Evolutionary conservation across 2,329 filamentous ascomycete genomes (phyloP), one percentile per base, ranked within the genome.

Genomic region (Capronia americana): DNA sequence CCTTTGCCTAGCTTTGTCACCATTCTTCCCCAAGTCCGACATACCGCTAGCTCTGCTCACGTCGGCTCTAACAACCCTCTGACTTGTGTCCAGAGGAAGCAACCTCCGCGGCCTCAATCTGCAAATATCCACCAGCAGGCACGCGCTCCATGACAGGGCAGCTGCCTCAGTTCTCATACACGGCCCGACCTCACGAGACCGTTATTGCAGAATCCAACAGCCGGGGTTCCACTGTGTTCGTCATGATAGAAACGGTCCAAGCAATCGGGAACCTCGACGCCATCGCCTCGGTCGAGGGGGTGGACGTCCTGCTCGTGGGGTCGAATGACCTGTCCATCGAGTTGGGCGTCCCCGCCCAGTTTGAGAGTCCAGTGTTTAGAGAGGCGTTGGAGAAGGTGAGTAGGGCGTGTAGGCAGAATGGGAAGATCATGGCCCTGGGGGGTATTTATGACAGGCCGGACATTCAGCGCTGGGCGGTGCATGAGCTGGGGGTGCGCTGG

Each of bases 241-340:
- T 68, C 32, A 63, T 67, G 66, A 66, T 70, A 57, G 68, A 70
- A 54, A 68, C 66, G 0, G 20, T n/a, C 7, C 28, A 57, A 32
- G 66, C 54, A 6, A n/a, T 68, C 17, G 56, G 64, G 2, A 58
- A 68, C 50, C 28, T 66, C 55, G 65, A 66, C 20, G 55, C 26
- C 14, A 70, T 70, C 61, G 66, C 68, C 24, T 50, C 59, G 2
- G 54, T 68, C 17, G 46, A 51, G n/a, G 68, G 68, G 11, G 63
- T 59, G 24, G 68, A 70, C 44, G 60, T 68, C 7, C 53, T 70
- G 10, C 55, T 70, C 2, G 54, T 70, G 24, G 68, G 68, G 4
- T 28, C 58, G 2, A 68, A 70, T 53, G 68, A 70, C 34, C 41
- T 70, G 41, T 51, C 63, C 32, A 38, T 64, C 20, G 61, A 68